Evolutionary conservation across 768 basidiomycete species (phyloP).

Genomic region (Boletus reticuloceps): DNA sequence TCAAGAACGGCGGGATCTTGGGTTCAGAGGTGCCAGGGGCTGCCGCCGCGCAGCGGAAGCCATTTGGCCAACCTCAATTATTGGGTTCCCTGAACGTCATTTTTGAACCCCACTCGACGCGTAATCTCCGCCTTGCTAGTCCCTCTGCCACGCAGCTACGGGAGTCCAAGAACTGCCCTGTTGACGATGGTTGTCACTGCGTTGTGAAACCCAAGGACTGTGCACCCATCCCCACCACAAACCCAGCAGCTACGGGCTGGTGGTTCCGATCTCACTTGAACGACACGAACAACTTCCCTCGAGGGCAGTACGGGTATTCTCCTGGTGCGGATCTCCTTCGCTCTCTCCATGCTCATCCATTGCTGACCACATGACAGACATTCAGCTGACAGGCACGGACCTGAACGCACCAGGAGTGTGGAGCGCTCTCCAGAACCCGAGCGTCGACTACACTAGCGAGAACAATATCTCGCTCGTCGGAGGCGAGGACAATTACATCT

Average conservation of each 20-base stretch:
- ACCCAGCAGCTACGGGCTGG: conserved; percentile 11
- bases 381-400: conserved; percentile 6
- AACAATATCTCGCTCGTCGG: conserved; percentile 1
- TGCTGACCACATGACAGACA: background rate
- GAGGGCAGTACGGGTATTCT: background rate
- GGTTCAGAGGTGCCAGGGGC: no score
- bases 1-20: background rate
- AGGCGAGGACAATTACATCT: conserved; percentile 6
- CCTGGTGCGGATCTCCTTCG: background rate
- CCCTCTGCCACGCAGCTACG: conserved; percentile 2
- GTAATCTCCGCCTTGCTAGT: conserved; percentile 9
- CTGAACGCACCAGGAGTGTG: background rate
- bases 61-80: background rate
- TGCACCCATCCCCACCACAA: conserved; percentile 4
- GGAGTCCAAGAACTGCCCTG: background rate
- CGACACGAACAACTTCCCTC: conserved; percentile 4
- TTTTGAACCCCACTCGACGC: conserved; percentile 10
- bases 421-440: background rate
- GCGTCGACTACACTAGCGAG: background rate
- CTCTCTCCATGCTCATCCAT: background rate
- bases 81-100: conserved; percentile 12
- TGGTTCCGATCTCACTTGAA: background rate
- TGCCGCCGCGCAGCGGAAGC: no score
- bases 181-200: background rate
- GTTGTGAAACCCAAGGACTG: background rate